Conservation (phyloP, 2,329 filamentous ascomycete genomes). For the Microdochium trichocladiopsis region DNA sequence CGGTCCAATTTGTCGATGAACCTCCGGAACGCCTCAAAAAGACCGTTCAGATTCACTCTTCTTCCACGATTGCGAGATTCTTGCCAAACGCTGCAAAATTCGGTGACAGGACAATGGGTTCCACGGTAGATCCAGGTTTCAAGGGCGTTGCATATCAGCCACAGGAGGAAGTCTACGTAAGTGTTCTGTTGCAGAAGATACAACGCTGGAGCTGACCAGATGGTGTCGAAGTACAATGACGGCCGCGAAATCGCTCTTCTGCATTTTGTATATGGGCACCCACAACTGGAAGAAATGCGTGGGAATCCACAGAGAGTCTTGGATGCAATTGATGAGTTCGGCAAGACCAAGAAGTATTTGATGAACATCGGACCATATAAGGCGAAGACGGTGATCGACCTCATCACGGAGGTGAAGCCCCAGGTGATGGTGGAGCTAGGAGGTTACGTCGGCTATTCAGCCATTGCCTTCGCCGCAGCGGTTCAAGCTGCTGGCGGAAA, state of each 20-base stretch:
- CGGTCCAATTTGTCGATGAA: too few relatives aligned
- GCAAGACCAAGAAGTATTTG: slow-evolving; percentile 57
- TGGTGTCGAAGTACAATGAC: slow-evolving; percentile 47
- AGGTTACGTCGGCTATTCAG: slow-evolving; percentile 77
- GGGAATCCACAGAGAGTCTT: slow-evolving; percentile 59
- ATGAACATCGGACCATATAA: slow-evolving; percentile 79
- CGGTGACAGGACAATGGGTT: slow-evolving; percentile 7
- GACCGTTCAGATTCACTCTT: neutral
- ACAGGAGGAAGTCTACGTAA: slow-evolving; percentile 31
- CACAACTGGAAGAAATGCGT: slow-evolving; percentile 55
- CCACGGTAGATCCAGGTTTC: slow-evolving; percentile 16
- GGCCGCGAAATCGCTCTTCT: slow-evolving; percentile 69
- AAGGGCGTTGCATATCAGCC: slow-evolving; percentile 30
- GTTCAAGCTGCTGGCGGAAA: slow-evolving; percentile 56
- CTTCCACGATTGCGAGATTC: neutral
- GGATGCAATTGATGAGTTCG: slow-evolving; percentile 64
- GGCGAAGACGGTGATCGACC: slow-evolving; percentile 59
- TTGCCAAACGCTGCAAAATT: too few relatives aligned
- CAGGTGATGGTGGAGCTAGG: slow-evolving; percentile 70
- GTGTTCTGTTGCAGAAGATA: slow-evolving; percentile 1
- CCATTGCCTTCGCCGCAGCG: slow-evolving; percentile 65
- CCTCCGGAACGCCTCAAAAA: neutral
- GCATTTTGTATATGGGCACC: slow-evolving; percentile 57
- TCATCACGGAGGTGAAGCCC: slow-evolving; percentile 63
- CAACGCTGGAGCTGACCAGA: neutral